These are phyloP conservation scores for Posidonia oceanica DNA, from an alignment of 116 monocot species.

Conservation along the genomic window DNA sequence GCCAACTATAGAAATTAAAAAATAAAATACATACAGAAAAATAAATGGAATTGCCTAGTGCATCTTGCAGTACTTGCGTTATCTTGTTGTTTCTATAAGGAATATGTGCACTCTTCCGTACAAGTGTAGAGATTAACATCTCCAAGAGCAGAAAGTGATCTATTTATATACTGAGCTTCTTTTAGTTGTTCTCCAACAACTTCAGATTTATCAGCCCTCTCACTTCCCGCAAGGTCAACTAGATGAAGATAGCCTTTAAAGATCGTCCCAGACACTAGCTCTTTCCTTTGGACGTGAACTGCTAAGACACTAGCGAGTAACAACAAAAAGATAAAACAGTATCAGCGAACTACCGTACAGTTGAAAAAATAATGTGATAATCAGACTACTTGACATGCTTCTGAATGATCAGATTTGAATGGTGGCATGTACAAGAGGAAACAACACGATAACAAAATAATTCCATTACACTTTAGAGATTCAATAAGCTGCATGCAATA, in stretches of 20 bases:
- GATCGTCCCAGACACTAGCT: conserved; percentile 30
- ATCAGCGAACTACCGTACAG: too few species aligned
- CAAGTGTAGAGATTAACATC: conserved; percentile 77
- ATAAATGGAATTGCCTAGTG: conserved; percentile 41
- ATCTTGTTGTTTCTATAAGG: conserved; percentile 96
- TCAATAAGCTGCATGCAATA: too few species aligned
- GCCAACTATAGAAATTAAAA: too few species aligned
- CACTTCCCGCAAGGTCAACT: conserved; percentile 90
- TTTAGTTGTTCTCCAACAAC: conserved; percentile 73
- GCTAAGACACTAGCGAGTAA: conserved; percentile 52
- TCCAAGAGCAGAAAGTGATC: conserved; percentile 83
- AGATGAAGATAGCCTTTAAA: conserved; percentile 64
- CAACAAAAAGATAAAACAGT: background rate
- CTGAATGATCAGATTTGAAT: too few species aligned
- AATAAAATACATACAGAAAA: too few species aligned
- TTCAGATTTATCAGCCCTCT: conserved; percentile 79
- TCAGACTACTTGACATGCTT: too few species aligned
- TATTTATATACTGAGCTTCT: conserved; percentile 89
- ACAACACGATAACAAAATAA: too few species aligned
- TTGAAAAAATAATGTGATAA: background rate
- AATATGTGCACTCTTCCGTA: conserved; percentile 81
- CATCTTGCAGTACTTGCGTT: conserved; percentile 70
- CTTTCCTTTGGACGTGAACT: conserved; percentile 66
- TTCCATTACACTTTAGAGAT: too few species aligned
- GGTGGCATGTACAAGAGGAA: too few species aligned